Evolutionary conservation across 805 yeast genomes (phyloP), one percentile per base, ranked within the genome.

Genomic region (Metschnikowia reukaufii): DNA sequence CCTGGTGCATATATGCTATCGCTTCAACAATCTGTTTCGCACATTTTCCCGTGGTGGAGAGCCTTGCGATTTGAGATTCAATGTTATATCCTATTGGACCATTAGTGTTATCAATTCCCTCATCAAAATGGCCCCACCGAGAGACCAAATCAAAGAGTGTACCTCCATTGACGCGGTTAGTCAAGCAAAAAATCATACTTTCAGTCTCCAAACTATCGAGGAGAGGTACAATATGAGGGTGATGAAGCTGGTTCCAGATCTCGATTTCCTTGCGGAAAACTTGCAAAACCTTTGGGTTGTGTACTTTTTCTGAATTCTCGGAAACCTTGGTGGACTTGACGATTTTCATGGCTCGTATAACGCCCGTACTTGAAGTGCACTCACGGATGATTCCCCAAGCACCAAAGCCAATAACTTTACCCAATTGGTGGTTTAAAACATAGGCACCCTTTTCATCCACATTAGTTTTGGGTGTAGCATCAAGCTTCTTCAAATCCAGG

Each of bases 331-430:
- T 48, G 31, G 71, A 63, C 49, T 74, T 74, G 21, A 82, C 82
- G 39, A 79, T 76, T 61, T 86, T 86, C 53, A 86, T 79, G 0
- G 94, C 95, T 45, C 62, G 59, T 3, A 66, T 59, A 10, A 51
- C 68, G 55, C 72, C 70, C 32, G 52, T 53, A n/a, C 55, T 50
- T 4, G 63, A 60, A 7, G 59, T 63, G 52, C 92, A 86, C 61
- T 86, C 92, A 48, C 96, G 70, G 9, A 90, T 84, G 23, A 84
- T 77, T 9, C 96, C 96, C 86, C 94, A 91, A 0, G 96, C 95
- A 12, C 97, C 97, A 61, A 79, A 81, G 1, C 96, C 96, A 51
- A 89, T 83, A 9, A 84, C 77, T 55, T 81, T 82, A 1, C 95
- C 96, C 25, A 90, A 61, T 27, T 66, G 74, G 54, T 81, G 81